Evolutionary conservation across 331 rosid species (phyloP).

Genomic region (Stylosanthes scabra): DNA sequence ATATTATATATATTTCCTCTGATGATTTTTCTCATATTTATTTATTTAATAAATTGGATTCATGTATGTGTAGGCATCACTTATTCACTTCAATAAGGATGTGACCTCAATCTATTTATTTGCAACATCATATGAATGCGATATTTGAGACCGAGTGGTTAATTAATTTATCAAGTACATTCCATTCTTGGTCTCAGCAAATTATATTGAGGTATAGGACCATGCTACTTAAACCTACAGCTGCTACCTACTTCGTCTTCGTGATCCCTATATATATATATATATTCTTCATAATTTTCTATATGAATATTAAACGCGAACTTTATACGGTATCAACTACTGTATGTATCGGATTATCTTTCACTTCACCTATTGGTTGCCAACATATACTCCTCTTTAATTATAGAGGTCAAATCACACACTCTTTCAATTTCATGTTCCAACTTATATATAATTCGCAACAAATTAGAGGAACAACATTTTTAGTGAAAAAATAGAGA

Average conservation of each 20-base stretch:
- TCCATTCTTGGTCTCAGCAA: slow-evolving; percentile 1
- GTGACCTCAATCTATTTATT: neutral
- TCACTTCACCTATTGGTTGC: slow-evolving; percentile 12
- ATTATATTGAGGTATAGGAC: slow-evolving; percentile 21
- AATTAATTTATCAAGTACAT: neutral
- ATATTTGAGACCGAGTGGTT: slow-evolving; percentile 16
- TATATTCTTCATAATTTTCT: neutral
- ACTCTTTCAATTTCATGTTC: slow-evolving; percentile 37
- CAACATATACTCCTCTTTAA: slow-evolving; percentile 11
- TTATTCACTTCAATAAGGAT: neutral
- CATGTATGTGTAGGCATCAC: too few relatives aligned
- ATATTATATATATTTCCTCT: neutral
- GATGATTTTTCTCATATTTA: too few relatives aligned
- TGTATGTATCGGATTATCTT: neutral
- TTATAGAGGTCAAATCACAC: neutral
- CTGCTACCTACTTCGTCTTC: slow-evolving; percentile 19
- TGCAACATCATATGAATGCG: slow-evolving; percentile 1
- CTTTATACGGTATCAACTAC: neutral
- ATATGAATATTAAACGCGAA: neutral
- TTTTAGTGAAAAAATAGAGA: too few relatives aligned
- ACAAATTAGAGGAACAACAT: too few relatives aligned
- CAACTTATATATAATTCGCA: too few relatives aligned
- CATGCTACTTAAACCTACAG: slow-evolving; percentile 22
- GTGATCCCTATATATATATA: neutral
- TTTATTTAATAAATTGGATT: too few relatives aligned